These are phyloP conservation scores for Phaeosphaeria sp. DNA, from an alignment of 2,329 filamentous ascomycete species.

Conservation along the genomic window DNA sequence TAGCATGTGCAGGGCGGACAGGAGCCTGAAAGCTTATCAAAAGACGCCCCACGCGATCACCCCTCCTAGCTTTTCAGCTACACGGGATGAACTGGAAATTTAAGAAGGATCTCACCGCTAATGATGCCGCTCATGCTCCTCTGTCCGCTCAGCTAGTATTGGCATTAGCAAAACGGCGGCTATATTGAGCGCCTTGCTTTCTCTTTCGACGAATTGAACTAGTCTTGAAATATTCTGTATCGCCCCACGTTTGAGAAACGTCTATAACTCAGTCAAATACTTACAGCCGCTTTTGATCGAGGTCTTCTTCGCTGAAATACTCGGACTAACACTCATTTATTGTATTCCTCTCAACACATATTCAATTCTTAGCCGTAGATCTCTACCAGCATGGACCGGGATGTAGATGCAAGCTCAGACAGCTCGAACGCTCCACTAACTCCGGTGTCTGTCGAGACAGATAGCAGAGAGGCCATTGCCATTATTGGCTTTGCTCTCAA, in stretches of 20 bases:
- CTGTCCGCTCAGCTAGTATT: neutral
- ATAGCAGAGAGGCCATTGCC: conserved; percentile 31
- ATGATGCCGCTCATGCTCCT: neutral
- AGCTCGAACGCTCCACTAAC: neutral
- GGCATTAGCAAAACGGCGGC: neutral
- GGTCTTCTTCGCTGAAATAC: neutral
- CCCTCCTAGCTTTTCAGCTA: neutral
- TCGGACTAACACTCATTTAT: neutral
- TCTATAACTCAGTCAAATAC: too few relatives aligned
- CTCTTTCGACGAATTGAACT: neutral
- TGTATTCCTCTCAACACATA: neutral
- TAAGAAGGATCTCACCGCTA: neutral
- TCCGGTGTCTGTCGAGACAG: neutral
- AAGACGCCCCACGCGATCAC: neutral
- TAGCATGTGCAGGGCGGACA: neutral
- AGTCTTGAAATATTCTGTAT: neutral
- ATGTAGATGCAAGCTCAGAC: neutral
- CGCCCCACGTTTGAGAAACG: neutral
- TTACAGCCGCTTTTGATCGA: too few relatives aligned
- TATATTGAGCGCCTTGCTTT: neutral
- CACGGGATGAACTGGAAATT: neutral
- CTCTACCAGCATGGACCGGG: neutral
- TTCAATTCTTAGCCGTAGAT: neutral
- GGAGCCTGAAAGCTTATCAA: neutral
- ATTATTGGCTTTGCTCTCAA: conserved; percentile 46